Evolutionary conservation across 139 green algal genomes (phyloP), one percentile per base, ranked within the genome.

Genomic region (Tetradesmus lagerheimii): DNA sequence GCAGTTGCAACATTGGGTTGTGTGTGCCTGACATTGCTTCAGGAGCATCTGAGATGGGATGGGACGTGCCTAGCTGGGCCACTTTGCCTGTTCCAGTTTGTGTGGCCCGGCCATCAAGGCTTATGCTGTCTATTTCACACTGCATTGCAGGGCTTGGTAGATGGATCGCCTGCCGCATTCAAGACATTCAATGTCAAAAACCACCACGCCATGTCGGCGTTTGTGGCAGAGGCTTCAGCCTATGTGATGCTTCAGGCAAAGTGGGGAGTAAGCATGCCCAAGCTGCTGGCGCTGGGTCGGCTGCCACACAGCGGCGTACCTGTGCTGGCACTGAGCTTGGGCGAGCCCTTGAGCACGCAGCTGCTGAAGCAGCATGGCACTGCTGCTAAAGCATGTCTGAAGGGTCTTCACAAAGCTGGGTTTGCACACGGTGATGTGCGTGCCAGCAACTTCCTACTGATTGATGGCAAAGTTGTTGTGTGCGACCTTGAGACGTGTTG

Each of bases 371-470:
- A 67, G 47, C 27, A 45, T 16, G 23, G 5, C 29, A 18, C 43
- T 35, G 80, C 27, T 11, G 47, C 47, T 27, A 57, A 71, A 41
- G n/a, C 23, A 18, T 38, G 27, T 29, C 80, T 86, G 43, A 50
- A 74, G 80, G 45, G 15, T 11, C 80, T 86, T 31, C 80, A 86
- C 45, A 41, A 16, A 71, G 80, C 80, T 45, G 80, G 80, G 6
- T 67, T 86, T 67, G 80, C 80, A 38, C 80, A 86, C 45, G 80
- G 80, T n/a, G 43, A 86, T 86, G 80, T 86, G 43, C 43, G 43
- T 67, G 29, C 18, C 11, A n/a, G 45, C 27, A 86, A 86, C 29
- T 39, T 86, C 27, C 45, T 86, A 34, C 78, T 84, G 23, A 62
- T 84, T 80, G 74, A 80, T 80, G 74, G 74, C 29, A 34, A 80